These are phyloP conservation scores for Aplosporella prunicola DNA, from an alignment of 2,329 filamentous ascomycete genomes.

Conservation along the genomic window DNA sequence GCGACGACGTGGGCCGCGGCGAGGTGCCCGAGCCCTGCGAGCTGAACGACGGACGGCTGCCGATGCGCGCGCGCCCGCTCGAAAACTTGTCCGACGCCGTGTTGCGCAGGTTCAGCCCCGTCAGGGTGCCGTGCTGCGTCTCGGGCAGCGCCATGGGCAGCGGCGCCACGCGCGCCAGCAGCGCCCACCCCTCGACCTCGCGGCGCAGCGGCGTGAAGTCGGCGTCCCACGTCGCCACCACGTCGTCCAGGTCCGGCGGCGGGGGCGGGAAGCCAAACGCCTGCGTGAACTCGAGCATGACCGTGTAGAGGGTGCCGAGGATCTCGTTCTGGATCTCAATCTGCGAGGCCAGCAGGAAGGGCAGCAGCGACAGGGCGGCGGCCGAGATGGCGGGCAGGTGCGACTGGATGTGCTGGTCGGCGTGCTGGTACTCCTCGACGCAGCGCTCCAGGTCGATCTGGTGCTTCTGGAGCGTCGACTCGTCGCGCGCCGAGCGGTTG, in stretches of 20 bases:
- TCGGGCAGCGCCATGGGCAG: constrained; percentile 44
- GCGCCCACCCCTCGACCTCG: constrained; percentile 55
- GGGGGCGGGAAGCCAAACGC: constrained; percentile 61
- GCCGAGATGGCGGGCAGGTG: constrained; percentile 62
- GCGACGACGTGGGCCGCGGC: constrained; percentile 2
- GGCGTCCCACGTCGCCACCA: constrained; percentile 56
- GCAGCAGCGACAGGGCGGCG: constrained; percentile 64
- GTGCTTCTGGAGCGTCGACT: constrained; percentile 58
- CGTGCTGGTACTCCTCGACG: constrained; percentile 62
- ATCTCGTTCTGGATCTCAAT: constrained; percentile 70
- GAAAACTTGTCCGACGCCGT: constrained; percentile 20
- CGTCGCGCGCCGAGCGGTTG: constrained; percentile 63
- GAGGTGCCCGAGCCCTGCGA: constrained; percentile 12
- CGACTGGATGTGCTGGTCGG: constrained; percentile 64
- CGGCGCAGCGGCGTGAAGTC: constrained; percentile 54
- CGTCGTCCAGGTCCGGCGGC: constrained; percentile 60
- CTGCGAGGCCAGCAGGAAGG: constrained; percentile 59
- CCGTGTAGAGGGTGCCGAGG: constrained; percentile 69
- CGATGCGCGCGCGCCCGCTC: constrained; percentile 17
- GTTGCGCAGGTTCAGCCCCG: constrained; percentile 40
- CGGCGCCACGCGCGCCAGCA: constrained; percentile 59
- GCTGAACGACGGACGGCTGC: constrained; percentile 20
- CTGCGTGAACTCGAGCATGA: constrained; percentile 62
- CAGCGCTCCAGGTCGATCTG: constrained; percentile 59
- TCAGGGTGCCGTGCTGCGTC: constrained; percentile 34